Base-by-base conservation (phyloP, 805 yeast genomes). In the Komagataella mondaviorum region DNA sequence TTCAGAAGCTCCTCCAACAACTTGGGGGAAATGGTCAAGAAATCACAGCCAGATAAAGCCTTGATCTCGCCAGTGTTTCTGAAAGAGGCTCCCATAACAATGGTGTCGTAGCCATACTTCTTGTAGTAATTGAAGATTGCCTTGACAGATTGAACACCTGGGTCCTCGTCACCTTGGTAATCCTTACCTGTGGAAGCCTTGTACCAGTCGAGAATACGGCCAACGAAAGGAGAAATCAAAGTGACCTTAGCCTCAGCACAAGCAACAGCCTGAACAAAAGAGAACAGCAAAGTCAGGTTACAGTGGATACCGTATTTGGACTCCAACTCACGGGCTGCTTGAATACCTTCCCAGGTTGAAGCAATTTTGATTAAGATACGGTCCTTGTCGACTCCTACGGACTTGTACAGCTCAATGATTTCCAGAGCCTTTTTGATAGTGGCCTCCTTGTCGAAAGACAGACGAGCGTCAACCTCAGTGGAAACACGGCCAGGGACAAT, bases 41-140 rank as follows among this genome's bases (percentile, higher is more conserved):
- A 89, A 71, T 93, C 99, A 66, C 88, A 83, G 71, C 99, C 99
- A 54, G 99, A 97, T 63, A 93, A 78, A 62, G 95, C 96, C 72
- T 83, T 85, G 73, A 93, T 88, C 76, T 91, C 99, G 60, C 89
- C 96, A 56, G 75, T 71, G 78, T 90, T 93, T 83, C 99, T 91
- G 89, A 93, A 91, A 54, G 98, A 91, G 55, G 99, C 99, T 73
- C 99, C 99, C 99, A 93, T 93, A 66, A 93, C 98, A 67, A 93
- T 90, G 70, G 99, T 93, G 64, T 91, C 79, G 83, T 93, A 93
- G 62, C 84, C 91, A 72, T 71, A 88, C 76, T 91, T 91, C 84
- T 93, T 93, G 86, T 93, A 93, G 83, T 93, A 93, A 85, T 90
- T 86, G 87, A 70, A 93, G 71, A 93, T 93, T 55, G 66, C 68